Evolutionary conservation across 768 basidiomycete species (phyloP).

Genomic region (Boletus patriciae): DNA sequence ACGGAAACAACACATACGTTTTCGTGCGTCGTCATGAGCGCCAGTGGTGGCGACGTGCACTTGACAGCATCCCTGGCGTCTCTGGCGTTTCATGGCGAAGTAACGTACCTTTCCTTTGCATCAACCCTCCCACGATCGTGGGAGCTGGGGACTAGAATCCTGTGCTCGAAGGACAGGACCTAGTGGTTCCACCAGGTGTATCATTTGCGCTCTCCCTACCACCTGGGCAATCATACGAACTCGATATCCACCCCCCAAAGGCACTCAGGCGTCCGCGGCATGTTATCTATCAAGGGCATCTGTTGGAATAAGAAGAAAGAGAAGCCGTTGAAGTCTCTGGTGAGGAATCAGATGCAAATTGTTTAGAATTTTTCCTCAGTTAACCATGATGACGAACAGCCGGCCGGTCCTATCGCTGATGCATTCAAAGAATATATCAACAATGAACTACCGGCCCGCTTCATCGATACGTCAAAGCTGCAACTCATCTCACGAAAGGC

Average conservation of each 20-base stretch:
- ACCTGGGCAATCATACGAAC: no score
- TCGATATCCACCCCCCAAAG: not conserved
- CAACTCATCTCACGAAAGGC: slow-evolving; percentile 4
- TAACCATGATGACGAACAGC: not conserved
- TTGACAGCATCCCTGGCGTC: no score
- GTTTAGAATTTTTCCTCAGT: not conserved
- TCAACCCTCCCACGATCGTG: no score
- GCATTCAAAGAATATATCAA: slow-evolving; percentile 12
- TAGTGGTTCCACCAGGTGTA: no score
- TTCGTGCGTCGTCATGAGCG: no score
- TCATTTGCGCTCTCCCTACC: not conserved
- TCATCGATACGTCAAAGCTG: slow-evolving; percentile 9
- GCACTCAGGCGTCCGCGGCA: not conserved
- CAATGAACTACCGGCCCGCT: slow-evolving; percentile 11
- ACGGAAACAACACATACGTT: no score
- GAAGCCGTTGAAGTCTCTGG: not conserved
- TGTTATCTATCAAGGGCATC: not conserved
- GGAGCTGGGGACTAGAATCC: no score
- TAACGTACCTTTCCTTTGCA: no score
- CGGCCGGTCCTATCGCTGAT: not conserved
- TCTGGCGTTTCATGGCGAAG: no score
- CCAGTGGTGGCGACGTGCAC: no score
- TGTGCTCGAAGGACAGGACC: no score
- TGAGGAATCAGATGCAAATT: not conserved
- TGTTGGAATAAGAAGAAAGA: not conserved